Conservation (phyloP, 139 green algal genomes). For the Edaphochlamys debaryana region DNA sequence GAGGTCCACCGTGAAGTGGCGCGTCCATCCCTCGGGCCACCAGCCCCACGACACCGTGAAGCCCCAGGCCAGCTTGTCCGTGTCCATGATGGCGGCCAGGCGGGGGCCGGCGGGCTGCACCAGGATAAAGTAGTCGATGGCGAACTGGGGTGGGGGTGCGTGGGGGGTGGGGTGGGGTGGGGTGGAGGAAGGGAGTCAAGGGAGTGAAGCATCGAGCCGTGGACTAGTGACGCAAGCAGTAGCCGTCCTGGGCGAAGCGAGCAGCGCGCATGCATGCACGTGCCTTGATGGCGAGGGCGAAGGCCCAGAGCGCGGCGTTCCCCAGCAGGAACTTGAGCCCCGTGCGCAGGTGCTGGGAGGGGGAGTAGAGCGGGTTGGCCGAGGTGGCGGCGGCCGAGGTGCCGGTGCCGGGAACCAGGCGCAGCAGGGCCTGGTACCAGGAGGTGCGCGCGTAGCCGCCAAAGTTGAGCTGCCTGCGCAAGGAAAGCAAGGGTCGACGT, state of each 20-base stretch:
- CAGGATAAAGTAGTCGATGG: constrained; percentile 71
- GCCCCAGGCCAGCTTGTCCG: background rate
- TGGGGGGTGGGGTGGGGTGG: too few relatives aligned
- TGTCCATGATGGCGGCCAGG: background rate
- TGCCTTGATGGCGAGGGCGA: constrained; percentile 67
- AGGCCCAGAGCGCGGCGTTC: constrained; percentile 72
- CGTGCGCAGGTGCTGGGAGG: background rate
- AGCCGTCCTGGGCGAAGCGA: too few relatives aligned
- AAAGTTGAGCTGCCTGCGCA: constrained; percentile 11
- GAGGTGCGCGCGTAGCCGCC: constrained; percentile 11
- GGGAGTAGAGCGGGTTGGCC: constrained; percentile 8
- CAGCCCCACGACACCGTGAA: background rate
- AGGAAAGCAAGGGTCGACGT: too few relatives aligned
- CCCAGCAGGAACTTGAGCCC: constrained; percentile 9
- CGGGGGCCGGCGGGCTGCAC: constrained; percentile 4
- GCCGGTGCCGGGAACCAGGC: background rate
- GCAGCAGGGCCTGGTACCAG: constrained; percentile 7
- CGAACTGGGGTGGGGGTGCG: too few relatives aligned
- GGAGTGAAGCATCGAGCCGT: too few relatives aligned
- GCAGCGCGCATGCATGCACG: too few relatives aligned
- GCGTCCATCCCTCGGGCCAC: constrained; percentile 11
- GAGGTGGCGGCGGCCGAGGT: background rate
- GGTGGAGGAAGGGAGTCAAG: too few relatives aligned
- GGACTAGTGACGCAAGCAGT: too few relatives aligned
- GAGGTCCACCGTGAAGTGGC: background rate